Percentiles rank a stretch among this genome's conserved stretches.
Conservation (phyloP, 768 basidiomycete genomes). For the Lepiota venenata region DNA sequence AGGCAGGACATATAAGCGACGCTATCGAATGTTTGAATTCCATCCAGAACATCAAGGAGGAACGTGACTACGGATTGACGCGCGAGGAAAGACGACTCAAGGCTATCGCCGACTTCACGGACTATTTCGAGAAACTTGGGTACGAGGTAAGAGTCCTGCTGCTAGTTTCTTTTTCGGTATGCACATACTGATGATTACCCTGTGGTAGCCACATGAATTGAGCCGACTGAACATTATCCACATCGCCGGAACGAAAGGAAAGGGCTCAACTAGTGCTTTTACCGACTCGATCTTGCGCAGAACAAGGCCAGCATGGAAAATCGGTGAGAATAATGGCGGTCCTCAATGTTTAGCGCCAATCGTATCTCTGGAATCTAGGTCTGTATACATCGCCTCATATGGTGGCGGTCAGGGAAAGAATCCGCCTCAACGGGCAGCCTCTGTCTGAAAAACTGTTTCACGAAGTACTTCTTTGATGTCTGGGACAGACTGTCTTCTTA, state of each 20-base stretch:
- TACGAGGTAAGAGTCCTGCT: no score
- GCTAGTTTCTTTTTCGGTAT: slow-evolving; percentile 1
- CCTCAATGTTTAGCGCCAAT: not conserved
- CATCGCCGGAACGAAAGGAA: slow-evolving; percentile 96
- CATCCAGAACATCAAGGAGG: no score
- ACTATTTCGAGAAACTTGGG: no score
- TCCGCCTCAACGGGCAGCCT: slow-evolving; percentile 88
- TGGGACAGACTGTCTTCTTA: slow-evolving; percentile 81
- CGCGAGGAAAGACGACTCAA: no score
- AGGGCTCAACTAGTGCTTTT: slow-evolving; percentile 96
- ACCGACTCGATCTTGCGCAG: slow-evolving; percentile 78
- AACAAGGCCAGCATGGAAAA: slow-evolving; percentile 66
- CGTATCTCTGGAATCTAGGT: slow-evolving; percentile 46
- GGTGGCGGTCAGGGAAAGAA: slow-evolving; percentile 91
- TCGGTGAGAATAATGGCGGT: slow-evolving; percentile 50
- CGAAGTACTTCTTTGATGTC: slow-evolving; percentile 92
- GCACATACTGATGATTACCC: slow-evolving; percentile 13
- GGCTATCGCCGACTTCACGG: no score
- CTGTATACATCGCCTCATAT: slow-evolving; percentile 97
- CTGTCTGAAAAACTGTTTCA: slow-evolving; percentile 85
- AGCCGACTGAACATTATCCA: slow-evolving; percentile 91
- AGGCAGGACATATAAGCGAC: no score
- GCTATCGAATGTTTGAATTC: no score
- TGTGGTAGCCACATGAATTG: slow-evolving; percentile 67
- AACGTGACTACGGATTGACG: no score